phyloP scores from a whole-genome alignment of 163 green algal genomes.

The Chlorella variabilis region DNA sequence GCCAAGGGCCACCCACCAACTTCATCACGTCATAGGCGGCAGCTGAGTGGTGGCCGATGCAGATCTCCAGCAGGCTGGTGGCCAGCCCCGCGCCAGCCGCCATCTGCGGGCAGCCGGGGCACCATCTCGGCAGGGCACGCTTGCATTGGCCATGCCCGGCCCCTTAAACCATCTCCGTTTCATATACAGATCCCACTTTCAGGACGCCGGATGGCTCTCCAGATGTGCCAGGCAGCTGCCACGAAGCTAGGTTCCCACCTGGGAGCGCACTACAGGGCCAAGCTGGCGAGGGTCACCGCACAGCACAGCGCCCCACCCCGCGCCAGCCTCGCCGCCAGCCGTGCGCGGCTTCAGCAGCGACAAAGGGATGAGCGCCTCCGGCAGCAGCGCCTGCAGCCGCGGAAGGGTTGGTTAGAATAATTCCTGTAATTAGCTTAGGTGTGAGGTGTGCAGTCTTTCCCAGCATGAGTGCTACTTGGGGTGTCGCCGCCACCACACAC shows the following conservation, averaged over 20 bases:
- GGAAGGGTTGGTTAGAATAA: not conserved
- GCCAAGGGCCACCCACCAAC: conserved; percentile 1
- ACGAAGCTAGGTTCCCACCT: conserved; percentile 1
- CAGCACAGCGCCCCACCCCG: conserved; percentile 48
- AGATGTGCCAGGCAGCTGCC: too few species aligned
- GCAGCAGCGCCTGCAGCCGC: conserved; percentile 53
- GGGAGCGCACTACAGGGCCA: conserved; percentile 63
- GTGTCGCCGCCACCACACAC: too few species aligned
- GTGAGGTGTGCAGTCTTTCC: too few species aligned
- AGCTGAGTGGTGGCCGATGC: conserved; percentile 48
- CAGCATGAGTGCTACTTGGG: too few species aligned
- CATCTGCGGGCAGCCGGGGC: not conserved
- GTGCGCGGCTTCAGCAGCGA: conserved; percentile 25
- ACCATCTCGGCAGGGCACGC: not conserved
- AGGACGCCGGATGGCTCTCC: too few species aligned
- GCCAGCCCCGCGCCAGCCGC: conserved; percentile 56
- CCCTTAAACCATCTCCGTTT: too few species aligned
- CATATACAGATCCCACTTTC: too few species aligned
- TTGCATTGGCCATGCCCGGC: too few species aligned
- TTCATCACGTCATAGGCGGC: not conserved
- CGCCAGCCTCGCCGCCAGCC: not conserved
- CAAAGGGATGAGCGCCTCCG: conserved; percentile 62
- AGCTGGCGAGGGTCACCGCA: conserved; percentile 78
- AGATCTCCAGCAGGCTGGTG: conserved; percentile 66
- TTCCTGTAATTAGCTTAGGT: too few species aligned